A percentile compares a stretch with the other conserved stretches of the same genome.
These are phyloP conservation scores for Acorus calamus DNA, from an alignment of 106 monocot genomes.

Conservation along the genomic window DNA sequence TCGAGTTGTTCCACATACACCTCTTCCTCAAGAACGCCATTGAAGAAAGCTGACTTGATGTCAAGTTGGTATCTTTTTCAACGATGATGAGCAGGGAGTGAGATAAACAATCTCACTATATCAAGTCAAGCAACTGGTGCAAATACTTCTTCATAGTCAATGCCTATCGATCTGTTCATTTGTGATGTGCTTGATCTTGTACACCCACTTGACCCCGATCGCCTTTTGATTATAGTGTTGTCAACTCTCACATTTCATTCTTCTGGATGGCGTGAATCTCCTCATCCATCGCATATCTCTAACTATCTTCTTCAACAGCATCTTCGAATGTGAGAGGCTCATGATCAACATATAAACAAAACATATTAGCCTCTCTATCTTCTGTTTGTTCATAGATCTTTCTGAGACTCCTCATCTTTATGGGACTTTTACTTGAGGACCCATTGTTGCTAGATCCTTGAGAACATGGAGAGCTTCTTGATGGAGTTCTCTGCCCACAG, in stretches of 20 bases:
- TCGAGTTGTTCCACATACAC: too few species aligned
- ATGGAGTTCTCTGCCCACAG: too few species aligned
- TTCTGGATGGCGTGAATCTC: slow-evolving; percentile 2
- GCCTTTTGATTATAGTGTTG: background rate
- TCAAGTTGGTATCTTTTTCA: slow-evolving; percentile 3
- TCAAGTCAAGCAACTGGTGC: slow-evolving; percentile 1
- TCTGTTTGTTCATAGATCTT: background rate
- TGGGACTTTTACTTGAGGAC: background rate
- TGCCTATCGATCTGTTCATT: background rate
- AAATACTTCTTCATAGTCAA: slow-evolving; percentile 3
- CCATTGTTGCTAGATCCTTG: background rate
- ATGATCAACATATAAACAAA: background rate
- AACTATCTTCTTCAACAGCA: background rate
- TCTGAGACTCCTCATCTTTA: background rate
- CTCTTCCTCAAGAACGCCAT: too few species aligned
- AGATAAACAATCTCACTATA: slow-evolving; percentile 5
- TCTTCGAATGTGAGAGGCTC: slow-evolving; percentile 1
- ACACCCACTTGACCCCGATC: background rate
- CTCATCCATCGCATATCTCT: background rate
- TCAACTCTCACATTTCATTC: slow-evolving; percentile 1
- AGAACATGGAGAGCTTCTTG: background rate
- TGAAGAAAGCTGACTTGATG: background rate
- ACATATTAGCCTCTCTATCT: slow-evolving; percentile 1
- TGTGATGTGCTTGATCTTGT: slow-evolving; percentile 1
- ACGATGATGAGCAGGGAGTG: slow-evolving; percentile 1